These are phyloP conservation scores for Astrocystis sublimbata DNA, from an alignment of 495 filamentous ascomycete species.

Conservation along the genomic window DNA sequence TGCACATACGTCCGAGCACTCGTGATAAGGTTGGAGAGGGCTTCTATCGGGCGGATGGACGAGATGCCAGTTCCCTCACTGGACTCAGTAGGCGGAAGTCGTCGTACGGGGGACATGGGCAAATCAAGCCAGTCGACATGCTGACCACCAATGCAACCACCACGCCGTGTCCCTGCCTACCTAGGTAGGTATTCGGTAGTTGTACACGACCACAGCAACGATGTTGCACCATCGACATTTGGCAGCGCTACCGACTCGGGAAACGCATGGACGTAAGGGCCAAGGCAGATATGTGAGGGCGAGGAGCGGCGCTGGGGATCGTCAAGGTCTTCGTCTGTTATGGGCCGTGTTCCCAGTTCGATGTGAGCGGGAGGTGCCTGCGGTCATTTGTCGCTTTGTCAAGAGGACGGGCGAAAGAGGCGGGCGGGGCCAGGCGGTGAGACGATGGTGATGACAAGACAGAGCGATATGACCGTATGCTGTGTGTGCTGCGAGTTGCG, in stretches of 20 bases:
- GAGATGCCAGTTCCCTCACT: conserved; percentile 10
- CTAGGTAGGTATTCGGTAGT: too few species aligned
- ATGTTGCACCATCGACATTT: conserved; percentile 8
- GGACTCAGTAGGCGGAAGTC: conserved; percentile 11
- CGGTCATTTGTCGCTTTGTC: background rate
- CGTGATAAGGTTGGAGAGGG: background rate
- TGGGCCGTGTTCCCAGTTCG: background rate
- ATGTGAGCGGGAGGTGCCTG: background rate
- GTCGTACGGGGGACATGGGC: conserved; percentile 14
- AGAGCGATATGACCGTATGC: background rate
- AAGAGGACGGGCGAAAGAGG: background rate
- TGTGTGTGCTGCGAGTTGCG: background rate
- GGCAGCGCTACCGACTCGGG: conserved; percentile 1
- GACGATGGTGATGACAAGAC: background rate
- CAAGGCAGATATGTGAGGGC: background rate
- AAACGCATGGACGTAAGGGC: conserved; percentile 14
- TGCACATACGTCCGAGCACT: background rate
- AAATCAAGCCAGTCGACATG: conserved; percentile 35
- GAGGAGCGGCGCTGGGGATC: background rate
- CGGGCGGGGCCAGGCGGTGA: background rate
- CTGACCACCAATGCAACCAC: conserved; percentile 20
- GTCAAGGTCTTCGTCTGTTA: background rate
- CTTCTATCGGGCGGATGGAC: background rate
- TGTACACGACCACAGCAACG: background rate
- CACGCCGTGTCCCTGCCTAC: background rate